Evolutionary conservation across 2,329 filamentous ascomycete species (phyloP).

Genomic region (Apiospora rasikravindrae): DNA sequence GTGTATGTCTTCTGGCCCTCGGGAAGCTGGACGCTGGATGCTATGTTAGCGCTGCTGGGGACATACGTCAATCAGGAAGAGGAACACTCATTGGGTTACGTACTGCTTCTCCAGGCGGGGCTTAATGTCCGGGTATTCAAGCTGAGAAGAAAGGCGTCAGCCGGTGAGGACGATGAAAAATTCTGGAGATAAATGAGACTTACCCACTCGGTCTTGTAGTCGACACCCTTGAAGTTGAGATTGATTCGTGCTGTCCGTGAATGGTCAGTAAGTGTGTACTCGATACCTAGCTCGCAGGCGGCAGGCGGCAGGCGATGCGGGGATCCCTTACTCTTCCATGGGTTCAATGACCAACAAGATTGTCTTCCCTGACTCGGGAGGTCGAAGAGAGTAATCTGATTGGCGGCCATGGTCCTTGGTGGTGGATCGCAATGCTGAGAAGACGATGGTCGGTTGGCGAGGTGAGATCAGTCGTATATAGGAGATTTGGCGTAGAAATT

Average conservation of each 20-base stretch:
- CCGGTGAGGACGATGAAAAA: background rate
- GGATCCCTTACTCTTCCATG: conserved; percentile 68
- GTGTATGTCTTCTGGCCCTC: conserved; percentile 28
- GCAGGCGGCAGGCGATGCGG: no score
- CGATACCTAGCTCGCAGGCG: conserved; percentile 9
- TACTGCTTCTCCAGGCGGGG: conserved; percentile 60
- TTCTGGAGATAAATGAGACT: background rate
- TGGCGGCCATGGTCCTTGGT: conserved; percentile 35
- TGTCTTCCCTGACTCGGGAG: conserved; percentile 57
- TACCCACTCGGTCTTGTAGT: conserved; percentile 71
- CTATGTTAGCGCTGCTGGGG: conserved; percentile 18
- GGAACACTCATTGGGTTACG: conserved; percentile 26
- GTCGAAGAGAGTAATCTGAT: conserved; percentile 63
- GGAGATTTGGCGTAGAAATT: background rate
- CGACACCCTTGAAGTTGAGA: conserved; percentile 70
- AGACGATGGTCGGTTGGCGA: background rate
- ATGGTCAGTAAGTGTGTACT: background rate
- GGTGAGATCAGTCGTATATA: background rate
- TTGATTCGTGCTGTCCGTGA: conserved; percentile 60
- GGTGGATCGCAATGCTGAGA: background rate
- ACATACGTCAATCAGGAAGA: background rate
- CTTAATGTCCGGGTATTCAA: conserved; percentile 70
- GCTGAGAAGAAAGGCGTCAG: conserved; percentile 32
- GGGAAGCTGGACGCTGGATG: conserved; percentile 10
- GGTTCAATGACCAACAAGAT: conserved; percentile 70